phyloP scores from a whole-genome alignment of 306 rosid species.

The Acacia melanoxylon region DNA sequence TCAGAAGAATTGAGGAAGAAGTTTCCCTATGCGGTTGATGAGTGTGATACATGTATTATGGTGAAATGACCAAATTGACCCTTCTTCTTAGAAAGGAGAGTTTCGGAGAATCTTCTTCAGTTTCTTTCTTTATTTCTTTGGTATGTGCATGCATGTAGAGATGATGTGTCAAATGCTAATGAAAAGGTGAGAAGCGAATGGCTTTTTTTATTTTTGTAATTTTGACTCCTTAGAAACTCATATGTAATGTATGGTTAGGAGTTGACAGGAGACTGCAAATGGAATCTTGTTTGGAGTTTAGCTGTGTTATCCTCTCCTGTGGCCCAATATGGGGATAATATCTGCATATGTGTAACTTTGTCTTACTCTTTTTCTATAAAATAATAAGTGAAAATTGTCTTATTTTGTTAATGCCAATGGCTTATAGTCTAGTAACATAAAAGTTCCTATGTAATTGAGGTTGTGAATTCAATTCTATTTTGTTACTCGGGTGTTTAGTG shows the following conservation, averaged over 20 bases:
- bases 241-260: background rate
- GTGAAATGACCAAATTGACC: constrained; percentile 38
- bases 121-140: constrained; percentile 5
- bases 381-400: background rate
- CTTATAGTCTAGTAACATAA: too few relatives aligned
- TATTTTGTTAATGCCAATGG: background rate
- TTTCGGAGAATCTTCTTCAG: background rate
- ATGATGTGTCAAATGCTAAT: constrained; percentile 30
- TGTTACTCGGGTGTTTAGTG: too few relatives aligned
- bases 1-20: constrained; percentile 70
- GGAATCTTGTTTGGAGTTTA: constrained; percentile 24
- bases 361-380: background rate
- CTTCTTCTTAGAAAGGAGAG: constrained; percentile 2
- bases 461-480: too few relatives aligned
- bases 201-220: background rate
- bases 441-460: too few relatives aligned
- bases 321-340: background rate
- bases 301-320: constrained; percentile 3
- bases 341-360: background rate
- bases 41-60: constrained; percentile 3
- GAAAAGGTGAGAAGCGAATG: constrained; percentile 14
- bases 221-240: constrained; percentile 11
- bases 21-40: constrained; percentile 41
- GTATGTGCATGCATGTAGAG: constrained; percentile 6
- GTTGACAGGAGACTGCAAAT: background rate